phyloP scores from a whole-genome alignment of 352 stramenopile genomes.

The Thraustotheca clavata region DNA sequence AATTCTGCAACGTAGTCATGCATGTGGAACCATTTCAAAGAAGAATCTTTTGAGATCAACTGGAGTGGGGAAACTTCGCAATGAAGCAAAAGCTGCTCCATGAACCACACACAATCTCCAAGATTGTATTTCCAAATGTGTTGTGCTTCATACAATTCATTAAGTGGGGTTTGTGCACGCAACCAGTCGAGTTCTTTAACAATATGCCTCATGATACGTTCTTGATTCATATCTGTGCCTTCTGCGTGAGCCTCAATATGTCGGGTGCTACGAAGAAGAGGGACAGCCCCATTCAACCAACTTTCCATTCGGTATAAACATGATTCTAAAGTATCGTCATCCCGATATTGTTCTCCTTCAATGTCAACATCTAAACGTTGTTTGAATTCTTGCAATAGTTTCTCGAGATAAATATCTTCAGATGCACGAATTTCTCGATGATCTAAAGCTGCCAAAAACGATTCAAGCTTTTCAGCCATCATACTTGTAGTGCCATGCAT shows the following conservation, averaged over 20 bases:
- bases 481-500: neutral
- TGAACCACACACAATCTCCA: conserved; percentile 14
- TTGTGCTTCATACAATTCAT: conserved; percentile 7
- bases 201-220: conserved; percentile 2
- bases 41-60: neutral
- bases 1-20: conserved; percentile 11
- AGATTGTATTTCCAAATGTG: conserved; percentile 10
- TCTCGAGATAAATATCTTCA: neutral
- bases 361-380: conserved; percentile 16
- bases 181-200: conserved; percentile 1
- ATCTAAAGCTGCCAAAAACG: conserved; percentile 5
- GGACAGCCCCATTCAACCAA: neutral
- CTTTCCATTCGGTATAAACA: conserved; percentile 5
- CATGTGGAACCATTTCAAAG: conserved; percentile 16
- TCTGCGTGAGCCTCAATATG: neutral
- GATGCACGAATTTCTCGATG: neutral
- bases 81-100: conserved; percentile 12
- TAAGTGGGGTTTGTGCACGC: neutral
- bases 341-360: conserved; percentile 18
- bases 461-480: conserved; percentile 20
- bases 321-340: neutral
- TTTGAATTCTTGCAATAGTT: conserved; percentile 12
- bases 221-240: neutral
- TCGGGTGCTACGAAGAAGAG: neutral
- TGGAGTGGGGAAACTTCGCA: conserved; percentile 14